These are phyloP conservation scores for Seminavis robusta DNA, from an alignment of 108 stramenopile genomes.

Conservation along the genomic window DNA sequence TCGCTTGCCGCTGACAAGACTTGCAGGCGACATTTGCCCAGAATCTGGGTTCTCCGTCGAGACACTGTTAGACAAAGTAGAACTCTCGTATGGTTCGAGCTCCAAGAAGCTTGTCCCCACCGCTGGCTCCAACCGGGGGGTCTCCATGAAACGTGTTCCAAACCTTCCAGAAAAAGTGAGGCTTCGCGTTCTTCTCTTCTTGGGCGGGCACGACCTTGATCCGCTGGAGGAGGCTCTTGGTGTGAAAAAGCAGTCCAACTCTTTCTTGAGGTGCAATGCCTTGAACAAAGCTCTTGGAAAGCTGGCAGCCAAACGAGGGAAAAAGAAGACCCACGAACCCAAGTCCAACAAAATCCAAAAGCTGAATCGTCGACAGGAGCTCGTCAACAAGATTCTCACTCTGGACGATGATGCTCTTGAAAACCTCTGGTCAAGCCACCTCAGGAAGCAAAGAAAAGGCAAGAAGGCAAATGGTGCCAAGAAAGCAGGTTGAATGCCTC, in stretches of 20 bases:
- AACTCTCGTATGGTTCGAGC: constrained; percentile 43
- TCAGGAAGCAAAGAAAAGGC: constrained; percentile 12
- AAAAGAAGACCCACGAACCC: constrained; percentile 1
- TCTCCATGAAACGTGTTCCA: constrained; percentile 44
- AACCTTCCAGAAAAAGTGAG: constrained; percentile 59
- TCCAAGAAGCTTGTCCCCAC: background rate
- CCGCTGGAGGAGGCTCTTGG: constrained; percentile 57
- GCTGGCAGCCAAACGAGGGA: constrained; percentile 21
- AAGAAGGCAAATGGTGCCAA: background rate
- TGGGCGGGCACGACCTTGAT: constrained; percentile 51
- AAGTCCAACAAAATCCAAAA: constrained; percentile 26
- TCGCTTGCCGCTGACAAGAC: constrained; percentile 42
- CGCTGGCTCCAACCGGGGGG: background rate
- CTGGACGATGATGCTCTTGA: constrained; percentile 31
- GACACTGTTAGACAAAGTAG: constrained; percentile 44
- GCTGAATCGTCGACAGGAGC: constrained; percentile 17
- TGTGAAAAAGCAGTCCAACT: constrained; percentile 47
- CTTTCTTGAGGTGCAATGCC: constrained; percentile 54
- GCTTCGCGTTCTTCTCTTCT: constrained; percentile 64
- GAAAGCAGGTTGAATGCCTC: too few species aligned
- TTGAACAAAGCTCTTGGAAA: constrained; percentile 63
- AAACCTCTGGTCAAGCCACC: constrained; percentile 28
- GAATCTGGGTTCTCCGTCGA: constrained; percentile 55
- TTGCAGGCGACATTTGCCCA: constrained; percentile 43
- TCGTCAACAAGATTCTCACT: constrained; percentile 33